These are phyloP conservation scores for Talaromyces sp. DNA, from an alignment of 2,329 filamentous ascomycete genomes.

Conservation along the genomic window DNA sequence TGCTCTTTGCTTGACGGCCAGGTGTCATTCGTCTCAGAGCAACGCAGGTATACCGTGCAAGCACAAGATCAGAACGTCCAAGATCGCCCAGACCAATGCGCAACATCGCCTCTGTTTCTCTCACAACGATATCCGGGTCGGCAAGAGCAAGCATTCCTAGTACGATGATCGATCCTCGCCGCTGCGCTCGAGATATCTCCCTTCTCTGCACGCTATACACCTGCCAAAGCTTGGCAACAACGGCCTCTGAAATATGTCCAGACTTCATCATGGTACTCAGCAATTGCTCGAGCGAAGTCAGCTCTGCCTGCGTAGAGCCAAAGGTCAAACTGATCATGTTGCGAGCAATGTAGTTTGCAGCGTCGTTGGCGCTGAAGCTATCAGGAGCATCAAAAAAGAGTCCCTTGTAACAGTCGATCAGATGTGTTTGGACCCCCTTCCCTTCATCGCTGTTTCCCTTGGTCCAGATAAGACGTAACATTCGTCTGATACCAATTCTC, in stretches of 20 bases:
- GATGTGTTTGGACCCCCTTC: constrained; percentile 92
- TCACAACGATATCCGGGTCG: constrained; percentile 86
- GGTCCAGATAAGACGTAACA: constrained; percentile 97
- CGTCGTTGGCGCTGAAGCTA: constrained; percentile 80
- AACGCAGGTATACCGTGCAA: constrained; percentile 94
- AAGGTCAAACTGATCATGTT: constrained; percentile 99
- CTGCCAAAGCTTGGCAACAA: constrained; percentile 92
- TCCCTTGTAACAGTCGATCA: constrained; percentile 94
- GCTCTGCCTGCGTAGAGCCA: constrained; percentile 87
- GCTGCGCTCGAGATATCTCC: constrained; percentile 87
- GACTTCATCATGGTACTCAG: constrained; percentile 97
- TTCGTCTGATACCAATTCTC: constrained; percentile 85
- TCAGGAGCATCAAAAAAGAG: constrained; percentile 96
- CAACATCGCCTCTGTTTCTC: constrained; percentile 92
- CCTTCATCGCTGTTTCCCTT: constrained; percentile 99
- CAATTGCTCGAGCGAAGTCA: constrained; percentile 92
- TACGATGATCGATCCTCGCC: constrained; percentile 91
- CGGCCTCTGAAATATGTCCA: constrained; percentile 78
- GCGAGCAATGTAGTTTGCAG: constrained; percentile 90
- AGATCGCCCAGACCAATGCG: constrained; percentile 80
- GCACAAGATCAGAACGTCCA: constrained; percentile 76
- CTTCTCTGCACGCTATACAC: constrained; percentile 93
- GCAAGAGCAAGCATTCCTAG: constrained; percentile 94
- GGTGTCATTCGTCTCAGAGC: constrained; percentile 89
- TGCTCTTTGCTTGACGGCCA: constrained; percentile 75